Percentiles rank a stretch among this genome's conserved stretches.
These are phyloP conservation scores for Zostera marina DNA, from an alignment of 116 monocot species.

Conservation along the genomic window DNA sequence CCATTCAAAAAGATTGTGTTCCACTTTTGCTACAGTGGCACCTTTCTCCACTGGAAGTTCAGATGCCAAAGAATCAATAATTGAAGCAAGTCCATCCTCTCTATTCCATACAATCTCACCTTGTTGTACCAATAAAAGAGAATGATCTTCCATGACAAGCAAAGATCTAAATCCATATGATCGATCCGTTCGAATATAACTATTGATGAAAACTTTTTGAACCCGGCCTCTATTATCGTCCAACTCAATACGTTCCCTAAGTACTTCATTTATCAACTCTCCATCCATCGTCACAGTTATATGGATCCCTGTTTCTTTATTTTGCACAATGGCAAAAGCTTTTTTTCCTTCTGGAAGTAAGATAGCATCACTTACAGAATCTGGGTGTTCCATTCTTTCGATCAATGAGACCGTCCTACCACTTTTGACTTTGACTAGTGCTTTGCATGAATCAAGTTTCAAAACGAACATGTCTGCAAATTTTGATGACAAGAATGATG, in stretches of 20 bases:
- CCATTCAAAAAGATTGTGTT: conserved; percentile 90
- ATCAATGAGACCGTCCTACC: conserved; percentile 29
- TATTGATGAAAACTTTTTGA: conserved; percentile 82
- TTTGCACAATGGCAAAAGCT: conserved; percentile 53
- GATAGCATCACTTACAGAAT: conserved; percentile 55
- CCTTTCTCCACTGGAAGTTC: conserved; percentile 88
- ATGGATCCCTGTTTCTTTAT: conserved; percentile 30
- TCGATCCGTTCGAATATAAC: conserved; percentile 74
- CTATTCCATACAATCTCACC: conserved; percentile 88
- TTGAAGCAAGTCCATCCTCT: conserved; percentile 93
- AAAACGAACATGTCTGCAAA: conserved; percentile 42
- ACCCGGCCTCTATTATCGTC: conserved; percentile 44
- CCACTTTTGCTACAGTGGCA: conserved; percentile 86
- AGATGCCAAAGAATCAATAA: conserved; percentile 70
- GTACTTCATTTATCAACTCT: conserved; percentile 26
- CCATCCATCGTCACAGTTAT: conserved; percentile 43
- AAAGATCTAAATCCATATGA: conserved; percentile 91
- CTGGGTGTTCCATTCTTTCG: conserved; percentile 34
- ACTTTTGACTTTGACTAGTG: conserved; percentile 35
- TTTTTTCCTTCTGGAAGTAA: conserved; percentile 40
- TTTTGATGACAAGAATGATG: conserved; percentile 41
- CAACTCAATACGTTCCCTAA: conserved; percentile 42
- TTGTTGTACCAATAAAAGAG: conserved; percentile 73
- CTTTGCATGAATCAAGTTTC: conserved; percentile 23
- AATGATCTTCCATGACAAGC: conserved; percentile 92